Conservation (phyloP, 768 basidiomycete genomes). For the Suillus fuscotomentosus region DNA sequence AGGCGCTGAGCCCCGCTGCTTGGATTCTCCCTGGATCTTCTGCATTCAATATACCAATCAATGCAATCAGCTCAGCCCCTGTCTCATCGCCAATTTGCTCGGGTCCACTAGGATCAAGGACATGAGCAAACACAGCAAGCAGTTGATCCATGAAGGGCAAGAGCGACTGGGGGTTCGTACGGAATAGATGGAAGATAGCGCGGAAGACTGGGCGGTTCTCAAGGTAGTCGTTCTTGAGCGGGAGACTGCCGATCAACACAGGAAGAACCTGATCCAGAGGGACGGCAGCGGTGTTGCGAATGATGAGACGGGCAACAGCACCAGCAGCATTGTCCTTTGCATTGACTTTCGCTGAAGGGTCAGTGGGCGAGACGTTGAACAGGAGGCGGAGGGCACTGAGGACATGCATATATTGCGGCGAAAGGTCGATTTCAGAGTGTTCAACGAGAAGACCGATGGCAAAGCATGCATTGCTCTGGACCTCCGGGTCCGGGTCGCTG, state of each 20-base stretch:
- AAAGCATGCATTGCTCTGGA: conserved; percentile 95
- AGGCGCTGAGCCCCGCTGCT: conserved; percentile 66
- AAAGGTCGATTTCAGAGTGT: conserved; percentile 78
- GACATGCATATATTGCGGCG: conserved; percentile 74
- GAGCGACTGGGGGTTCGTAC: conserved; percentile 66
- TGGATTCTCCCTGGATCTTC: conserved; percentile 79
- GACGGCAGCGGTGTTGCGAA: conserved; percentile 72
- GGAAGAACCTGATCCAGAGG: conserved; percentile 93
- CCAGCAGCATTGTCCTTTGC: conserved; percentile 98
- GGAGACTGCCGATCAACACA: conserved; percentile 76
- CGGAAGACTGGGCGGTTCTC: conserved; percentile 91
- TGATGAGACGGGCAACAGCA: conserved; percentile 84
- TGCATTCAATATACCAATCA: conserved; percentile 69
- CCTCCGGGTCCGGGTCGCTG: conserved; percentile 84
- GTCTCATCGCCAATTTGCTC: conserved; percentile 85
- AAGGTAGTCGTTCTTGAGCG: conserved; percentile 82
- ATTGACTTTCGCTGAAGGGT: conserved; percentile 68
- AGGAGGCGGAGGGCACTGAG: conserved; percentile 80
- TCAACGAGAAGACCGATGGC: conserved; percentile 90
- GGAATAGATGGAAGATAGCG: conserved; percentile 86
- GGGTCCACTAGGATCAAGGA: conserved; percentile 69
- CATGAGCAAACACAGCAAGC: conserved; percentile 74
- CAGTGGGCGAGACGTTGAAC: conserved; percentile 64
- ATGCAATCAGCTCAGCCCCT: conserved; percentile 68
- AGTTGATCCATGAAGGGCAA: conserved; percentile 77